A percentile compares a stretch with the other conserved stretches of the same genome.
Evolutionary conservation across 345 rosid genomes (phyloP).

Genomic region (Populus tremula): DNA sequence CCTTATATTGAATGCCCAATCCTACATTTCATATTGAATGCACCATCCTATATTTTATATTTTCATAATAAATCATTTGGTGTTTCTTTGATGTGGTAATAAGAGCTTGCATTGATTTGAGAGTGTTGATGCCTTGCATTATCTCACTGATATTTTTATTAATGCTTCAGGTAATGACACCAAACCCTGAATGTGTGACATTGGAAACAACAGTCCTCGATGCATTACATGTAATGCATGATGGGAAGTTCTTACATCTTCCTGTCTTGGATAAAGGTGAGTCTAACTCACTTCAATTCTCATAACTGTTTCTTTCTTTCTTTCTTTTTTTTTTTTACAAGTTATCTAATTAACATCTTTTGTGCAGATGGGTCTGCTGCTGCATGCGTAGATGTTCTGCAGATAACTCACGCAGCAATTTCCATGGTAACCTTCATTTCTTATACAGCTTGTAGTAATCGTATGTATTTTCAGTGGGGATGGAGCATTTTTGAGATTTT

Average conservation of each 20-base stretch:
- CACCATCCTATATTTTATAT: background rate
- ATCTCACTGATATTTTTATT: background rate
- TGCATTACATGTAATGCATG: slow-evolving; percentile 93
- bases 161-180: slow-evolving; percentile 77
- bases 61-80: background rate
- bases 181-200: slow-evolving; percentile 80
- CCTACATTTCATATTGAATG: background rate
- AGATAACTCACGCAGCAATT: slow-evolving; percentile 96
- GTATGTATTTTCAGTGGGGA: background rate
- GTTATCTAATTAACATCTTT: slow-evolving; percentile 8
- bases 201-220: slow-evolving; percentile 85
- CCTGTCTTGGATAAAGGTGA: slow-evolving; percentile 81
- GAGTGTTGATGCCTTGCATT: background rate
- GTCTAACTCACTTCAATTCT: slow-evolving; percentile 2
- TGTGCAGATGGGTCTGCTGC: slow-evolving; percentile 70
- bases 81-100: background rate
- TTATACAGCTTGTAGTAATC: background rate
- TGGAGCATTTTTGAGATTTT: background rate
- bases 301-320: background rate
- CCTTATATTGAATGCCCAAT: background rate
- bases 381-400: slow-evolving; percentile 87
- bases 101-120: background rate
- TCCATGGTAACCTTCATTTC: slow-evolving; percentile 60
- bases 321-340: background rate
- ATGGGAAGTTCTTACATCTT: slow-evolving; percentile 94